Conservation (phyloP, 2,329 filamentous ascomycete species). For the Curvularia hawaiiensis region DNA sequence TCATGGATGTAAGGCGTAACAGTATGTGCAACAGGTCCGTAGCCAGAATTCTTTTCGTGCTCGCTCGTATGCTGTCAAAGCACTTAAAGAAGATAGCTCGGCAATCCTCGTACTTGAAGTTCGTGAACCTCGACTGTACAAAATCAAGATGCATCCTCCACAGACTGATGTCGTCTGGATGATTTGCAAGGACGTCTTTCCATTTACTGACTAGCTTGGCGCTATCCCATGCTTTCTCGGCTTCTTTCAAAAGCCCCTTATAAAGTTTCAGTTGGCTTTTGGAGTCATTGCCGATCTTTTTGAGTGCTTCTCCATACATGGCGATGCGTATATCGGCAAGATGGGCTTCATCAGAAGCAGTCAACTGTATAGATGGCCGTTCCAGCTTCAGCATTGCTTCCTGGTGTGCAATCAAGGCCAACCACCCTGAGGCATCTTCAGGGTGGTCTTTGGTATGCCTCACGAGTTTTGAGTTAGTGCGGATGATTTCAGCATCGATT, state of each 20-base stretch:
- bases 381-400: conserved; percentile 65
- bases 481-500: conserved; percentile 45
- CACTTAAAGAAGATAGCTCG: conserved; percentile 65
- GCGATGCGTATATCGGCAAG: conserved; percentile 80
- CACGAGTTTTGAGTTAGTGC: conserved; percentile 66
- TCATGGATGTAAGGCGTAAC: conserved; percentile 73
- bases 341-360: conserved; percentile 67
- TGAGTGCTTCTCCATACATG: conserved; percentile 78
- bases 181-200: conserved; percentile 63
- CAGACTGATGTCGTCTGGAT: conserved; percentile 64
- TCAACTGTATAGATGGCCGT: conserved; percentile 52
- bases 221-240: conserved; percentile 72
- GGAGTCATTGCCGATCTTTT: conserved; percentile 55
- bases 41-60: conserved; percentile 5
- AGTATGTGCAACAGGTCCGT: conserved; percentile 67
- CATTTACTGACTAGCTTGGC: conserved; percentile 68
- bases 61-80: conserved; percentile 49
- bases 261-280: conserved; percentile 65
- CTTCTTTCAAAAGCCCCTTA: conserved; percentile 74
- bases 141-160: conserved; percentile 79
- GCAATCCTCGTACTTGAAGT: conserved; percentile 71
- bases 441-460: conserved; percentile 69
- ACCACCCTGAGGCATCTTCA: conserved; percentile 72
- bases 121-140: conserved; percentile 67
- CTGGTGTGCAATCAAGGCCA: conserved; percentile 80